Base-by-base conservation (phyloP, 768 basidiomycete genomes). In the Mycena galericulata region DNA sequence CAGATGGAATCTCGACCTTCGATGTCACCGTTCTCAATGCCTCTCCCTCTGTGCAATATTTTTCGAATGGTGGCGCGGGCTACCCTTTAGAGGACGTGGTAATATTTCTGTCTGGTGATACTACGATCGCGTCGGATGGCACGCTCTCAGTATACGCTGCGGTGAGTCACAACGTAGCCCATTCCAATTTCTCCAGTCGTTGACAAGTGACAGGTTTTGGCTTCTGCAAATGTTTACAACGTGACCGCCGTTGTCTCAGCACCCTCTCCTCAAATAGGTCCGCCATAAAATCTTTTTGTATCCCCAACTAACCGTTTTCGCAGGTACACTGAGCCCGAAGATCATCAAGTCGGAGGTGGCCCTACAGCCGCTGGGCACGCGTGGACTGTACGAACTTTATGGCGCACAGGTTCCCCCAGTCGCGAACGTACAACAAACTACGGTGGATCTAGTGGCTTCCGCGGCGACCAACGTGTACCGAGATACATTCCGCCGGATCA, bases 1-100 rank as follows among this genome's bases (percentile, higher is more conserved):
- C 55, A 3, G 4, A 26, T 0, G 72, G 72, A 12, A 70, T 73
- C 11, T 67, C 69, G 4, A 41, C 49, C 1, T 73, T 67, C 29
- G 32, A 29, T 2, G 18, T 73, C 51, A 56, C 18, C 11, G 32
- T 73, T 27, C 7, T 30, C 32, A 22, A 36, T 12, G 7, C 5
- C 1, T 3, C 34, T 36, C 14, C 18, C 24, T 54, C 49, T 0
- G 15, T 17, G 17, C 51, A 54, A n/a, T 45, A 8, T 11, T 55
- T 57, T 15, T 20, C 18, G 15, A 57, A 65, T 29, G 63, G 46
- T 0, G 38, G 54, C 3, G 47, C 11, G 24, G 62, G 62, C 10
- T 63, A 54, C 24, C 41, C 51, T 1, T 26, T 63, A 8, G 41
- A 63, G n/a, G 62, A 63, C 43, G 41, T 32, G 12, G 62, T 43